Evolutionary conservation across 768 basidiomycete genomes (phyloP).

Genomic region (Hebeloma cylindrosporum): DNA sequence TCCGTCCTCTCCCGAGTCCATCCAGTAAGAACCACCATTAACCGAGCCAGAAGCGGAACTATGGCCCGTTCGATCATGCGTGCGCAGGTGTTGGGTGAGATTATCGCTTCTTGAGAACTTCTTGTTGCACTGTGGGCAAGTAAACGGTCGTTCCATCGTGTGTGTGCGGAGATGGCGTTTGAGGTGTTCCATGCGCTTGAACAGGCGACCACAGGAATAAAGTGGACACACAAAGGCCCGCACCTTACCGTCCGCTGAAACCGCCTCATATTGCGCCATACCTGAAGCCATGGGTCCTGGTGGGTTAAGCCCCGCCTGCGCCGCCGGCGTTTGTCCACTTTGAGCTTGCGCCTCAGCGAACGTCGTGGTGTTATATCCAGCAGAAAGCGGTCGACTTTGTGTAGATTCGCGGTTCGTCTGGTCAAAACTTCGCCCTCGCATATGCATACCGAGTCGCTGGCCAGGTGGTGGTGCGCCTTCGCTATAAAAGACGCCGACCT

Average conservation of each 20-base stretch:
- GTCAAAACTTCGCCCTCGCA: slow-evolving; percentile 33
- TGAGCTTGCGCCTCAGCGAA: slow-evolving; percentile 29
- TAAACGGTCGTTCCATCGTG: slow-evolving; percentile 84
- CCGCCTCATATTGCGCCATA: slow-evolving; percentile 31
- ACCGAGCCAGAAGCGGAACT: slow-evolving; percentile 17
- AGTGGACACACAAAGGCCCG: slow-evolving; percentile 83
- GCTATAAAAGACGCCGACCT: slow-evolving; percentile 33
- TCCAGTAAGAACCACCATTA: slow-evolving; percentile 29
- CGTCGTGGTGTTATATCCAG: slow-evolving; percentile 23
- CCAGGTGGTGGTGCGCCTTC: slow-evolving; percentile 23
- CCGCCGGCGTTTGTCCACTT: background rate
- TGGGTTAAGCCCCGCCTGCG: slow-evolving; percentile 7
- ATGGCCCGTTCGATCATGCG: slow-evolving; percentile 56
- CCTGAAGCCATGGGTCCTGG: slow-evolving; percentile 13
- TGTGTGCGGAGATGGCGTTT: slow-evolving; percentile 87
- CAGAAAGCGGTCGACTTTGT: slow-evolving; percentile 14
- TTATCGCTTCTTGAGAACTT: slow-evolving; percentile 89
- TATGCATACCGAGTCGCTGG: slow-evolving; percentile 10
- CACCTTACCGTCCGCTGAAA: slow-evolving; percentile 38
- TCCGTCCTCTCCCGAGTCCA: slow-evolving; percentile 24
- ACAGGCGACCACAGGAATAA: slow-evolving; percentile 78
- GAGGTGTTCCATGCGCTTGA: slow-evolving; percentile 92
- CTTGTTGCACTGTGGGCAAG: slow-evolving; percentile 73
- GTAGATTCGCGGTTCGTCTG: slow-evolving; percentile 22
- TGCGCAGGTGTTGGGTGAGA: slow-evolving; percentile 81